Evolutionary conservation across 1,139 yeast species (phyloP).

Genomic region (Saccharomyces hybrid): DNA sequence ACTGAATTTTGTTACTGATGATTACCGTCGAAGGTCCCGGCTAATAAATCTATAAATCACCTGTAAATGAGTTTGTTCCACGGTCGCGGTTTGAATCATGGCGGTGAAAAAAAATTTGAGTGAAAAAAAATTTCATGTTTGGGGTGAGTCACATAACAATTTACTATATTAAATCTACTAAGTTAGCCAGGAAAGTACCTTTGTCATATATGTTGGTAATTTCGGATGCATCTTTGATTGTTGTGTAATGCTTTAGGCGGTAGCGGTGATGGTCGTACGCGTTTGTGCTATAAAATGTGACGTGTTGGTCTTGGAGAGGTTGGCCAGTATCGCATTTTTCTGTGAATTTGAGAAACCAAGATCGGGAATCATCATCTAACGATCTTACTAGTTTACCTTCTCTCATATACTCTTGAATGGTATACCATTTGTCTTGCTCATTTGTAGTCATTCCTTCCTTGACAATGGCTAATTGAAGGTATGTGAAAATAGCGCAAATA

Average conservation of each 20-base stretch:
- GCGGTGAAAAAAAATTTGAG: neutral
- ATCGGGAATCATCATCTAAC: constrained; percentile 2
- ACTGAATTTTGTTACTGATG: neutral
- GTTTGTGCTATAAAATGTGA: constrained; percentile 26
- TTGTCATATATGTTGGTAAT: constrained; percentile 24
- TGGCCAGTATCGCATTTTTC: constrained; percentile 3
- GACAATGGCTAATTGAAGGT: constrained; percentile 54
- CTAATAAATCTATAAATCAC: neutral
- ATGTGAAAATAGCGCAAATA: constrained; percentile 49
- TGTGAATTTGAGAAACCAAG: neutral
- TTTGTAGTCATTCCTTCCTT: constrained; percentile 87
- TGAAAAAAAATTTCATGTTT: neutral
- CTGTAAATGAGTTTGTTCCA: neutral
- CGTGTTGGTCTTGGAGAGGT: neutral
- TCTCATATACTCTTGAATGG: constrained; percentile 53
- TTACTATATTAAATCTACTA: constrained; percentile 8
- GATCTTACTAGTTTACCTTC: constrained; percentile 35
- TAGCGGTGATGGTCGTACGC: constrained; percentile 22
- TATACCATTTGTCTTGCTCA: constrained; percentile 80
- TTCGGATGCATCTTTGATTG: constrained; percentile 12
- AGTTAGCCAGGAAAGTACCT: constrained; percentile 19
- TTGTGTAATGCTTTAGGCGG: constrained; percentile 10
- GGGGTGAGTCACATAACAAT: neutral
- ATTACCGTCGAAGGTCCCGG: neutral
- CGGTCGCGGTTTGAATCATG: neutral